These are phyloP conservation scores for Monosporozyma servazzii DNA, from an alignment of 805 yeast species.

Conservation along the genomic window DNA sequence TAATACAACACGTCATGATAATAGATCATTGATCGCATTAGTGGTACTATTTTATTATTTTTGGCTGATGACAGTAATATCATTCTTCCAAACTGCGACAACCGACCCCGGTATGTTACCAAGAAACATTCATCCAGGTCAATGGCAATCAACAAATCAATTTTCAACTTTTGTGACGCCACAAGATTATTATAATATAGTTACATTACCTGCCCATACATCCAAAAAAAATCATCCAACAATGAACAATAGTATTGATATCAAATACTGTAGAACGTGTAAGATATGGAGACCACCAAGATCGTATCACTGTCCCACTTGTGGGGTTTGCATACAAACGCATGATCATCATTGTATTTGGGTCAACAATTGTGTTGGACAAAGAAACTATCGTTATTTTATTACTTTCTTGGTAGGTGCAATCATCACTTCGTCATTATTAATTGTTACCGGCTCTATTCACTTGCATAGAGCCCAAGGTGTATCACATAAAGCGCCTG, in stretches of 20 bases:
- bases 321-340: slow-evolving; percentile 52
- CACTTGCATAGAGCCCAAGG: slow-evolving; percentile 13
- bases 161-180: slow-evolving; percentile 32
- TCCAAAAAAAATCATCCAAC: background rate
- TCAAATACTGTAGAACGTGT: slow-evolving; percentile 58
- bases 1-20: background rate
- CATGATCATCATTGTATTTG: slow-evolving; percentile 68
- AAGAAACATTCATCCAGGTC: slow-evolving; percentile 49
- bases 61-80: slow-evolving; percentile 41
- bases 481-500: slow-evolving; percentile 23
- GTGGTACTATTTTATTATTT: slow-evolving; percentile 51
- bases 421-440: slow-evolving; percentile 24
- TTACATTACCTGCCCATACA: slow-evolving; percentile 26
- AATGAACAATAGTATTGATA: slow-evolving; percentile 21
- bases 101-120: slow-evolving; percentile 69
- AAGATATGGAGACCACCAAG: slow-evolving; percentile 70
- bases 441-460: slow-evolving; percentile 17
- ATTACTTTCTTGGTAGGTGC: slow-evolving; percentile 39
- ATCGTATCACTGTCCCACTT: slow-evolving; percentile 62
- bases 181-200: slow-evolving; percentile 44
- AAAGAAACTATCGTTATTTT: slow-evolving; percentile 59
- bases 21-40: slow-evolving; percentile 18
- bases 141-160: slow-evolving; percentile 6
- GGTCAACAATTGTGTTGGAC: slow-evolving; percentile 71
- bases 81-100: slow-evolving; percentile 46